Conservation (phyloP, 2,329 filamentous ascomycete genomes). For the Arthrobotrys iridis region DNA sequence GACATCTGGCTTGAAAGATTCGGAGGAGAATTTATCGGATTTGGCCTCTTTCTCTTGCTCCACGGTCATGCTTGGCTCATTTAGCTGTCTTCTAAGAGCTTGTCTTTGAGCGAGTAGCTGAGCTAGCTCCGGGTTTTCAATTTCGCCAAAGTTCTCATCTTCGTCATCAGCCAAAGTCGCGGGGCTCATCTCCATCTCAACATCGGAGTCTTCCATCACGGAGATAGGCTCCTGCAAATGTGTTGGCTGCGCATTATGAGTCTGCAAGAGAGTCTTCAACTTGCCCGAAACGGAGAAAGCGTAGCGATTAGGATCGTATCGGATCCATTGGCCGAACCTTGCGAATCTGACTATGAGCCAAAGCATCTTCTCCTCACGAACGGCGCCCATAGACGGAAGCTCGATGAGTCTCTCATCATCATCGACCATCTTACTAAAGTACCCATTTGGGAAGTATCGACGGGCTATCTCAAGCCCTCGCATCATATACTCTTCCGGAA, state of each 20-base stretch:
- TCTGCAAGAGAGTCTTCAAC: constrained; percentile 51
- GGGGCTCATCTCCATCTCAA: constrained; percentile 55
- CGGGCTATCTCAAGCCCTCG: constrained; percentile 72
- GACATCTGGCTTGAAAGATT: constrained; percentile 35
- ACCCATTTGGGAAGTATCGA: constrained; percentile 66
- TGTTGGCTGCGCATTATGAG: constrained; percentile 5
- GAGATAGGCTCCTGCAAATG: neutral
- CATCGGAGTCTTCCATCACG: constrained; percentile 51
- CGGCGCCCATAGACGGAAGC: constrained; percentile 68
- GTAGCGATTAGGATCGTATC: constrained; percentile 16
- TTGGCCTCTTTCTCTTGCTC: constrained; percentile 40
- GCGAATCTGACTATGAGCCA: constrained; percentile 68
- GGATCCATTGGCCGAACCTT: constrained; percentile 54
- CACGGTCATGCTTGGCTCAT: constrained; percentile 11
- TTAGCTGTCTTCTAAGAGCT: constrained; percentile 53
- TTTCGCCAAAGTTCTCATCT: constrained; percentile 53
- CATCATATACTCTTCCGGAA: constrained; percentile 76
- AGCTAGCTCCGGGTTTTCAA: constrained; percentile 45
- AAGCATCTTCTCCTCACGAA: constrained; percentile 70
- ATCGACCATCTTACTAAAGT: constrained; percentile 62
- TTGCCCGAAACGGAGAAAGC: constrained; percentile 62
- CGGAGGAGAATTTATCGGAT: constrained; percentile 18
- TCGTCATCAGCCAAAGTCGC: constrained; percentile 55
- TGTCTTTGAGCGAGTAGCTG: constrained; percentile 55
- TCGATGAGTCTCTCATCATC: constrained; percentile 76